These are phyloP conservation scores for Blastocystis sp. DNA, from an alignment of 352 stramenopile species.

Conservation along the genomic window DNA sequence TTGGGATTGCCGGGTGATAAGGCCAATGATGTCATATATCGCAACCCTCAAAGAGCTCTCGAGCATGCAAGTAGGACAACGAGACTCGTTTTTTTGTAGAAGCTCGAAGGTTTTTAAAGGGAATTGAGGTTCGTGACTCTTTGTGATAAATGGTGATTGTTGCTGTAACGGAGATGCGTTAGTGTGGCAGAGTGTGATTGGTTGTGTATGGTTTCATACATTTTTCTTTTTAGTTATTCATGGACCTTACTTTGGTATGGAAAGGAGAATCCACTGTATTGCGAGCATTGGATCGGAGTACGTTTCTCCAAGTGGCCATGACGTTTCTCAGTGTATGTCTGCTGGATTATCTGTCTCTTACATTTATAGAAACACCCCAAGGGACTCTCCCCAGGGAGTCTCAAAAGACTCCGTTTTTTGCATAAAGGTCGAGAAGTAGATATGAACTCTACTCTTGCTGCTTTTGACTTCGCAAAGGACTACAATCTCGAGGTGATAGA, in stretches of 20 bases:
- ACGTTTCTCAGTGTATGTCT: slow-evolving; percentile 3
- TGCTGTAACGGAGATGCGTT: not conserved
- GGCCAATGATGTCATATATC: not conserved
- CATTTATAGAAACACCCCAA: slow-evolving; percentile 27
- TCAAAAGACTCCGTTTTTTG: not conserved
- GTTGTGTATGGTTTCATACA: slow-evolving; percentile 10
- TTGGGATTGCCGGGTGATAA: slow-evolving; percentile 15
- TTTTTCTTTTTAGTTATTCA: not conserved
- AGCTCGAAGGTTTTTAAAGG: not conserved
- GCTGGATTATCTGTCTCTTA: not conserved
- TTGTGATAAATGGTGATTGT: not conserved
- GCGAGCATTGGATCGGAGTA: not conserved
- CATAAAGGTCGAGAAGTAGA: slow-evolving; percentile 19
- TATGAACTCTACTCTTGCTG: not conserved
- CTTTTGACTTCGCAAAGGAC: not conserved
- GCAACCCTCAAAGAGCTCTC: not conserved
- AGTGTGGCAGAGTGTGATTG: not conserved
- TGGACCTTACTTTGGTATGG: slow-evolving; percentile 6
- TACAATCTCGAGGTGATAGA: not conserved
- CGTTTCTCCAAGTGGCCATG: slow-evolving; percentile 20
- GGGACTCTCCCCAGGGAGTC: not conserved
- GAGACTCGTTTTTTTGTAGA: not conserved
- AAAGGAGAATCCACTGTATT: slow-evolving; percentile 7
- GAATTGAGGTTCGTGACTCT: not conserved
- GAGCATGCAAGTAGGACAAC: not conserved